A percentile compares a stretch with the other conserved stretches of the same genome.
These are phyloP conservation scores for Cruciata laevipes DNA, from an alignment of 257 asterid genomes.

Conservation along the genomic window DNA sequence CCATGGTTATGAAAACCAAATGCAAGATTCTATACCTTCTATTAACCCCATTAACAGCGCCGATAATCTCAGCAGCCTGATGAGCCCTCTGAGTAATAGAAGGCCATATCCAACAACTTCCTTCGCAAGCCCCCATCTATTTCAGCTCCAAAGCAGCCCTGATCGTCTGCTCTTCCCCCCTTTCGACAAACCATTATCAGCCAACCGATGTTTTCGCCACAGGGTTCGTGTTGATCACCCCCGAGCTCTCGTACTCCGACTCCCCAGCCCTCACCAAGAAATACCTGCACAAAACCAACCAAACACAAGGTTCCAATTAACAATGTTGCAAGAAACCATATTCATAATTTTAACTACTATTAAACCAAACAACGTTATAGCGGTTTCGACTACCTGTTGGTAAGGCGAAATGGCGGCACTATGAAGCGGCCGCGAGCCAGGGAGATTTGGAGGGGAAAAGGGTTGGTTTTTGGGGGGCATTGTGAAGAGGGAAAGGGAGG, in stretches of 20 bases:
- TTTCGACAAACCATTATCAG: conserved; percentile 71
- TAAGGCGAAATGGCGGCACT: conserved; percentile 87
- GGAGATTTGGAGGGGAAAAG: conserved; percentile 32
- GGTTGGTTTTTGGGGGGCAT: conserved; percentile 16
- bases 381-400: conserved; percentile 41
- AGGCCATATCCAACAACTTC: conserved; percentile 96
- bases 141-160: conserved; percentile 69
- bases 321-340: not conserved
- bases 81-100: conserved; percentile 94
- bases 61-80: conserved; percentile 95
- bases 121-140: conserved; percentile 72
- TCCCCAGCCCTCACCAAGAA: conserved; percentile 95
- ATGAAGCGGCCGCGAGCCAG: conserved; percentile 91
- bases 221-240: conserved; percentile 87
- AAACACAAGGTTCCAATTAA: not conserved
- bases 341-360: no score
- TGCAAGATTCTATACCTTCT: conserved; percentile 40
- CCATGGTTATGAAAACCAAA: not conserved
- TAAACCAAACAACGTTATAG: conserved; percentile 7
- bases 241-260: conserved; percentile 74
- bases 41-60: conserved; percentile 59
- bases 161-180: conserved; percentile 71
- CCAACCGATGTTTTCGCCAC: conserved; percentile 88
- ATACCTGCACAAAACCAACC: conserved; percentile 40
- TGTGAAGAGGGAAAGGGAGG: conserved; percentile 27